These are phyloP conservation scores for Claviceps sorghi DNA, from an alignment of 2,329 filamentous ascomycete species.

Conservation along the genomic window DNA sequence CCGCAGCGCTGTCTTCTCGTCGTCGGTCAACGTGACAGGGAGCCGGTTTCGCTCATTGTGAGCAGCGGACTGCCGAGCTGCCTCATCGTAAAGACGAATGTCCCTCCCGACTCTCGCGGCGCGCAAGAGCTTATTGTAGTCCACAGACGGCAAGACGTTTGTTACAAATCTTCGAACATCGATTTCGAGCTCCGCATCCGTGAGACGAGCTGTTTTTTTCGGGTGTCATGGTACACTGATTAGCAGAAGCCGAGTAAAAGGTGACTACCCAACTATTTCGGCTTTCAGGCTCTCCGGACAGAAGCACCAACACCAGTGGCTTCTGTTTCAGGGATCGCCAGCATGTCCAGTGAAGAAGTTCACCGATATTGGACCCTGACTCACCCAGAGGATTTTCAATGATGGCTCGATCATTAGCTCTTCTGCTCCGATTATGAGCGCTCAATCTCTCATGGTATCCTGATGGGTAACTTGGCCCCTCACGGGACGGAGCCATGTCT, in stretches of 20 bases:
- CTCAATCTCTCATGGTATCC: slow-evolving; percentile 8
- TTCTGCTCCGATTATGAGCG: slow-evolving; percentile 14
- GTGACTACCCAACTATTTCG: not conserved
- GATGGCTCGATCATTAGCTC: slow-evolving; percentile 19
- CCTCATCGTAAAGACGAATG: slow-evolving; percentile 22
- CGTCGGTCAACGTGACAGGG: slow-evolving; percentile 17
- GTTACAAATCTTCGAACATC: slow-evolving; percentile 21
- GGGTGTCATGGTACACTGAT: not conserved
- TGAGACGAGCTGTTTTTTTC: slow-evolving; percentile 20
- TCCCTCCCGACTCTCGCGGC: slow-evolving; percentile 28
- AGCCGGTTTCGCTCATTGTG: slow-evolving; percentile 11
- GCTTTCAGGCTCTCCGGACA: not conserved
- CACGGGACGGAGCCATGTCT: slow-evolving; percentile 5
- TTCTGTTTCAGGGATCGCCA: not conserved
- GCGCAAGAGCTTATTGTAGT: slow-evolving; percentile 18
- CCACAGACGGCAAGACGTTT: slow-evolving; percentile 16
- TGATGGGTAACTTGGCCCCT: not conserved
- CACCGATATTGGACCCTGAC: not conserved
- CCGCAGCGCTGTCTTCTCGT: slow-evolving; percentile 24
- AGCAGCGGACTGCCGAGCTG: slow-evolving; percentile 15
- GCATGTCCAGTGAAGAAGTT: not conserved
- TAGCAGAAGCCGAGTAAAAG: not conserved
- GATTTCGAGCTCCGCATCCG: slow-evolving; percentile 21
- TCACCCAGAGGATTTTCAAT: slow-evolving; percentile 24
- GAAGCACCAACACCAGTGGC: not conserved